A percentile compares a stretch with the other conserved stretches of the same genome.
phyloP scores from a whole-genome alignment of 2,329 filamentous ascomycete species.

The Colletotrichum echinochloae region DNA sequence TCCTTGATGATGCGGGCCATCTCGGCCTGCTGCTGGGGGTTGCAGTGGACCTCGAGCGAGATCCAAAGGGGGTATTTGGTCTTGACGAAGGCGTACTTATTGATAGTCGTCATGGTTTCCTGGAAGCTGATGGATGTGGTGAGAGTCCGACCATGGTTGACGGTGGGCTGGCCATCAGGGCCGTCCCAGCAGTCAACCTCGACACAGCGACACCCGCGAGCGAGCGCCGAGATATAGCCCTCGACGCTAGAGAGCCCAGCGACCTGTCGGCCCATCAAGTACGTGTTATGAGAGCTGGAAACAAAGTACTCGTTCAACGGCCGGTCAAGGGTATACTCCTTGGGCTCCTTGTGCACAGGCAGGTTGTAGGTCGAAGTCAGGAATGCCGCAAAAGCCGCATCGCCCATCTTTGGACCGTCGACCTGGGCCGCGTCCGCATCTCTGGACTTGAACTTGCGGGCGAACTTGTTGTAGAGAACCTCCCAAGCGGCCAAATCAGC shows the following conservation, averaged over 20 bases:
- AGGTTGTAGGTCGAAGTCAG: constrained; percentile 81
- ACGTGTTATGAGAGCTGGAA: constrained; percentile 98
- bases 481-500: constrained; percentile 76
- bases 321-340: constrained; percentile 76
- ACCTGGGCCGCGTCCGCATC: constrained; percentile 54
- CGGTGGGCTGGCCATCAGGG: constrained; percentile 84
- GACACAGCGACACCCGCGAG: constrained; percentile 91
- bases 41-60: constrained; percentile 96
- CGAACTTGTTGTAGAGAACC: constrained; percentile 76
- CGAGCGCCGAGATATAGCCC: constrained; percentile 90
- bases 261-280: constrained; percentile 91
- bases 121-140: constrained; percentile 90
- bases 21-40: constrained; percentile 79
- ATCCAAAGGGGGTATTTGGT: constrained; percentile 93
- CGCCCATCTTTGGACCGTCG: constrained; percentile 70
- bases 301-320: constrained; percentile 98
- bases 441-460: constrained; percentile 67
- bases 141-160: constrained; percentile 90
- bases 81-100: constrained; percentile 91
- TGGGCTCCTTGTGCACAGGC: constrained; percentile 71
- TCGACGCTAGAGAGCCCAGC: constrained; percentile 92
- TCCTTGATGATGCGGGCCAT: constrained; percentile 94
- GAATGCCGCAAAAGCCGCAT: constrained; percentile 82
- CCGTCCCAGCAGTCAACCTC: constrained; percentile 99
- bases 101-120: constrained; percentile 92